Evolutionary conservation across 1,139 yeast species (phyloP).

Genomic region (Wickerhamomyces sp.): DNA sequence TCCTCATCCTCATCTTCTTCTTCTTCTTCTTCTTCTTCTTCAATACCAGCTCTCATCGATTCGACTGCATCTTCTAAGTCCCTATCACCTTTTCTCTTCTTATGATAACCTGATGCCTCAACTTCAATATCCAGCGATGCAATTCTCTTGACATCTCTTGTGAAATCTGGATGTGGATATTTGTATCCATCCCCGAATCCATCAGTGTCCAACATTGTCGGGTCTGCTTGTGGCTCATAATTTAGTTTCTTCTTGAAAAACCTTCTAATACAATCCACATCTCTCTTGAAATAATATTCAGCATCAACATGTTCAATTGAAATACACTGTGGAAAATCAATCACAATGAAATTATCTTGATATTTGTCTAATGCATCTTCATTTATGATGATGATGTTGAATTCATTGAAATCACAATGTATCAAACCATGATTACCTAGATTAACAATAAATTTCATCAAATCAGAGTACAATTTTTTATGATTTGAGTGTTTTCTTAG

Average conservation of each 20-base stretch:
- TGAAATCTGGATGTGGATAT: conserved; percentile 76
- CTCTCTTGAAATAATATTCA: conserved; percentile 80
- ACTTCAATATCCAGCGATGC: conserved; percentile 76
- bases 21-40: conserved; percentile 32
- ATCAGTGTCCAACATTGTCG: conserved; percentile 66
- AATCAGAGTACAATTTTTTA: conserved; percentile 67
- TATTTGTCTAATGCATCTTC: conserved; percentile 45
- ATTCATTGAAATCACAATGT: conserved; percentile 97
- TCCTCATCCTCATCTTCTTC: conserved; percentile 30
- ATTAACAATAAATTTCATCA: conserved; percentile 82
- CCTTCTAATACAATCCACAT: conserved; percentile 80
- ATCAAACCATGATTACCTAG: conserved; percentile 85
- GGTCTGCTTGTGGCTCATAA: conserved; percentile 60
- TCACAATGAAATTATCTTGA: conserved; percentile 72
- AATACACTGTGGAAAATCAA: conserved; percentile 98
- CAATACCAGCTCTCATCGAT: conserved; percentile 49
- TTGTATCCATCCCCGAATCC: conserved; percentile 78
- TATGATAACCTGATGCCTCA: conserved; percentile 87
- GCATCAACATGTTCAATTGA: conserved; percentile 91
- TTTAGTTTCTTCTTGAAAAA: conserved; percentile 78
- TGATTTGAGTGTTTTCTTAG: conserved; percentile 64
- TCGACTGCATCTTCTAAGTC: conserved; percentile 75
- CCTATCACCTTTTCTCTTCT: conserved; percentile 56
- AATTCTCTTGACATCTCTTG: conserved; percentile 64
- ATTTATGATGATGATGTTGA: conserved; percentile 82